Evolutionary conservation across 2,329 filamentous ascomycete genomes (phyloP).

Genomic region (Mariannaea sp.): DNA sequence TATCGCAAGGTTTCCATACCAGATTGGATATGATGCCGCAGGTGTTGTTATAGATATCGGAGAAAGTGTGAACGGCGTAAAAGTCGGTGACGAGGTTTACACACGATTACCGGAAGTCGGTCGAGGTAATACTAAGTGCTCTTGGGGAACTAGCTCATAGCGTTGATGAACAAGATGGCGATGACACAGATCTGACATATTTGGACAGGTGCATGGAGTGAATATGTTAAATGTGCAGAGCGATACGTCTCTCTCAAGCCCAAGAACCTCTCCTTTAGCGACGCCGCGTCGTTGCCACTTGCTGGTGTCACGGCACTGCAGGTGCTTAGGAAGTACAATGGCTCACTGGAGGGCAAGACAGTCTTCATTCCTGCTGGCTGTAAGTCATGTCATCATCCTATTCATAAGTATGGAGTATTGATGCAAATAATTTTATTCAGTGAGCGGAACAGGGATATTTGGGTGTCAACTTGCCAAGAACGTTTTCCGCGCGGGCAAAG

Average conservation of each 20-base stretch:
- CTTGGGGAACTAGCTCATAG: neutral
- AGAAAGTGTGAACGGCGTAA: slow-evolving; percentile 40
- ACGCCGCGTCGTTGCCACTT: slow-evolving; percentile 51
- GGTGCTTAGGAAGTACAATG: slow-evolving; percentile 43
- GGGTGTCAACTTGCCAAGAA: slow-evolving; percentile 50
- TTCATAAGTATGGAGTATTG: neutral
- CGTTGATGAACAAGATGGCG: neutral
- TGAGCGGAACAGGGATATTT: slow-evolving; percentile 34
- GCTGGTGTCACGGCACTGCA: slow-evolving; percentile 49
- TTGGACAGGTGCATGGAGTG: slow-evolving; percentile 42
- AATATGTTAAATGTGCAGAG: slow-evolving; percentile 43
- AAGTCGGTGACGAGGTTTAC: slow-evolving; percentile 37
- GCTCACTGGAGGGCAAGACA: slow-evolving; percentile 45
- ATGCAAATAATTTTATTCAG: slow-evolving; percentile 3
- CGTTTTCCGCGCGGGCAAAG: slow-evolving; percentile 48
- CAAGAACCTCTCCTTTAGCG: slow-evolving; percentile 45
- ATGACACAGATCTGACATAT: neutral
- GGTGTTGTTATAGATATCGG: slow-evolving; percentile 46
- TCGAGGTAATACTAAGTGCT: slow-evolving; percentile 20
- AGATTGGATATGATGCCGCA: slow-evolving; percentile 49
- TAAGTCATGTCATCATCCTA: slow-evolving; percentile 16
- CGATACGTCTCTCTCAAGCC: slow-evolving; percentile 47
- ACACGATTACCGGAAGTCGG: slow-evolving; percentile 28
- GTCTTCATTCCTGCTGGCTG: slow-evolving; percentile 35
- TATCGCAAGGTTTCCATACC: slow-evolving; percentile 44